Base-by-base conservation (phyloP, 495 filamentous ascomycete genomes). In the Penicillium waksmanii region DNA sequence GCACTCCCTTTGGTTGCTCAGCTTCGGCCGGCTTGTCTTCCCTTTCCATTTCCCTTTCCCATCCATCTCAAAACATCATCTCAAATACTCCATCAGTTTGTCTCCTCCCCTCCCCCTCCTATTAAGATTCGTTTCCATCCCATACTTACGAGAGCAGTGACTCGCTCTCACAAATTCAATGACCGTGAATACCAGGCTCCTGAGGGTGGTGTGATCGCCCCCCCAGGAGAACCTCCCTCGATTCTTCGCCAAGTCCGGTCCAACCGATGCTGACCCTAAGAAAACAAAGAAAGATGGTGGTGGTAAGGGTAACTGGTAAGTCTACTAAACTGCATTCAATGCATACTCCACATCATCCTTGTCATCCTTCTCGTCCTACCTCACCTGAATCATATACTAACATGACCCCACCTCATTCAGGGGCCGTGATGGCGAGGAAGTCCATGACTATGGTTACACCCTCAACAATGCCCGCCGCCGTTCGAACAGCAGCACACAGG, bases 271-370 rank as follows among this genome's bases (percentile, higher is more conserved):
- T 63, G 89, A 96, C 68, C 95, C 94, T 42, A 90, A 90, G 75
- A 95, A 95, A 84, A 90, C 88, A 63, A 97, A 97, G 87, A 98
- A 98, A 82, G 90, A 96, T 61, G 94, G 94, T 52, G 89, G 85
- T 51, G 94, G 94, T 43, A 95, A 92, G 73, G 91, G 88, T 72
- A 97, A 97, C 74, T 98, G 94, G 94, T 97, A 84, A 74, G 87
- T 71, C 42, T 18, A 44, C 13, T 5, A 4, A n/a, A 13, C n/a
- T 33, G 12, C 25, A 31, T 17, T 3, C 27, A 27, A 51, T 34
- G 17, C 33, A 21, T 31, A 31, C 5, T 27, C 23, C 5, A 19
- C 17, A 1, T 7, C 34, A 38, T 36, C 17, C 5, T 44, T 5
- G 15, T 38, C 36, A 13, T n/a, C 44, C 44, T 23, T 6, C 8